Evolutionary conservation across 2,329 filamentous ascomycete species (phyloP), one percentile per base, ranked within the genome.

Genomic region (Epichloe hybrida): DNA sequence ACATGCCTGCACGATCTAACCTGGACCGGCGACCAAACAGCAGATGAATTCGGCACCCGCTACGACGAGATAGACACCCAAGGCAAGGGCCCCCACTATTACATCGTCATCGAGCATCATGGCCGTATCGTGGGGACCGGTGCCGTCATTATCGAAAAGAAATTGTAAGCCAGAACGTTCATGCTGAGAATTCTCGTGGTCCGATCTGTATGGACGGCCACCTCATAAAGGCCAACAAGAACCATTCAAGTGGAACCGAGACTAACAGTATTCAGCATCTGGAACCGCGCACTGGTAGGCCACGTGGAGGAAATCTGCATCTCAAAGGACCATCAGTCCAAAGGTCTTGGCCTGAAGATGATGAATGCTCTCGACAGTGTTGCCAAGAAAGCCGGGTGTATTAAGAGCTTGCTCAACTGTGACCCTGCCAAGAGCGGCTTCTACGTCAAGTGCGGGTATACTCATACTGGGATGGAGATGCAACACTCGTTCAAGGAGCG

Each of bases 241-340:
- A 27, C 27, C 27, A 8, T 27, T 27, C 2, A 8, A 8, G 27
- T 31, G 27, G 27, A 31, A 9, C 7, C 27, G 27, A 31, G 7
- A 9, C 37, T 31, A 15, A 34, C 17, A 23, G 3, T 20, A 13
- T n/a, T 6, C 43, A 79, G 76, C 58, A 84, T 86, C 55, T 82
- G 85, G 60, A 74, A 80, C 52, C 74, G 83, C 23, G 80, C 81
- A 20, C 68, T 78, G 13, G 84, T 88, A 4, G 87, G 86, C 1
- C 87, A 93, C 61, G 85, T 93, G 61, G 87, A 93, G 67, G 87
- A 93, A 64, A 90, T 93, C 62, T 84, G 86, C 3, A 83, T 93
- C 34, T 76, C 82, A 48, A 83, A 84, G 66, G 81, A 86, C 52
- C 83, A 90, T 66, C 87, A 90, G 64, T 84, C 86, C 34, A 89